phyloP scores from a whole-genome alignment of 305 asterid species.

The Caryopteris hybrid region DNA sequence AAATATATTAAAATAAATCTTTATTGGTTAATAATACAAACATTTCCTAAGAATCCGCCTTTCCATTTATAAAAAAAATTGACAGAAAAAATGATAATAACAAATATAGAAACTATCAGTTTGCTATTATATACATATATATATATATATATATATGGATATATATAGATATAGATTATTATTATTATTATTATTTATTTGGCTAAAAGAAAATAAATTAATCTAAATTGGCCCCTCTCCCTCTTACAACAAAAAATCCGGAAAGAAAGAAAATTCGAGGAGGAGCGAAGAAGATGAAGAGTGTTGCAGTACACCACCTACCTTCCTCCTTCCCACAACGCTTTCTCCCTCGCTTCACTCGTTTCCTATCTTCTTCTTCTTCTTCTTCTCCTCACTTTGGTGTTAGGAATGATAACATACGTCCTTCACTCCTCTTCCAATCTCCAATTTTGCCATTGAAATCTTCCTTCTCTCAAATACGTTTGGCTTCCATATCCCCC shows the following conservation, averaged over 20 bases:
- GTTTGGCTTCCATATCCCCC: conserved; percentile 22
- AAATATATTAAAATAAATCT: too few relatives aligned
- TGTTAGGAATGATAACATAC: background rate
- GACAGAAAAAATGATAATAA: too few relatives aligned
- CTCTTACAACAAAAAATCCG: background rate
- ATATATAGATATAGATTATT: too few relatives aligned
- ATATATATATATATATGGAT: too few relatives aligned
- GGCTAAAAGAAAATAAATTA: too few relatives aligned
- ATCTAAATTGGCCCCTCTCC: background rate
- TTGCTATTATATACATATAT: too few relatives aligned
- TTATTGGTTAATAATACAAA: too few relatives aligned
- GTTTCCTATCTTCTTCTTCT: background rate
- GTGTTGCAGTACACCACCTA: conserved; percentile 10
- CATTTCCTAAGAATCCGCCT: too few relatives aligned
- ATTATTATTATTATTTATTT: too few relatives aligned
- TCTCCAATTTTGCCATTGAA: conserved; percentile 3
- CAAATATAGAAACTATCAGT: too few relatives aligned
- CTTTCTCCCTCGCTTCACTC: conserved; percentile 13
- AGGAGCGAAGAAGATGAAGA: conserved; percentile 23
- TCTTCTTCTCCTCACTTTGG: too few relatives aligned
- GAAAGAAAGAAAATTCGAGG: background rate
- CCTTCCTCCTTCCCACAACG: conserved; percentile 6
- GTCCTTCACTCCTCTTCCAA: background rate
- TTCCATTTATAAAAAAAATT: too few relatives aligned
- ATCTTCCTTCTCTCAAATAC: conserved; percentile 9